phyloP scores from a whole-genome alignment of 345 rosid genomes.

The Populus ilicifolia region DNA sequence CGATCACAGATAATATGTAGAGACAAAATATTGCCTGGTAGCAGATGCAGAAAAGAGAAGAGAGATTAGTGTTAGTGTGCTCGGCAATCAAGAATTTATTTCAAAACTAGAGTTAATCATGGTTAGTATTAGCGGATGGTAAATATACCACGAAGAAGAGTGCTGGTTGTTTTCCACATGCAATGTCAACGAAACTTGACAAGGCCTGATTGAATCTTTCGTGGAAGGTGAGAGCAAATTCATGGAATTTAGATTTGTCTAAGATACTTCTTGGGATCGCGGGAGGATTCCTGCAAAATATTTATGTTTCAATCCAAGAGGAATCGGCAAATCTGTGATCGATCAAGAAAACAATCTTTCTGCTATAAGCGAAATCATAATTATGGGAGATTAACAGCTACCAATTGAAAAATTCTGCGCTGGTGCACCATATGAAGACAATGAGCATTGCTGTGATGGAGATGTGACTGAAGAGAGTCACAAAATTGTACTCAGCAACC shows the following conservation, averaged over 20 bases:
- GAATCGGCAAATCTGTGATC: background rate
- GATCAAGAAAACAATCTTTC: background rate
- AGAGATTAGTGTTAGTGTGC: background rate
- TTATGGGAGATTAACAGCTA: slow-evolving; percentile 7
- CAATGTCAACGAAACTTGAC: slow-evolving; percentile 45
- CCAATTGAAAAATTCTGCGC: slow-evolving; percentile 60
- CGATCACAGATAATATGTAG: slow-evolving; percentile 63
- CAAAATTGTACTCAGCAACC: slow-evolving; percentile 77
- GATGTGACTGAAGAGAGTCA: slow-evolving; percentile 66
- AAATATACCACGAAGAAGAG: slow-evolving; percentile 51
- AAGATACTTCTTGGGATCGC: slow-evolving; percentile 39
- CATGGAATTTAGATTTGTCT: slow-evolving; percentile 38
- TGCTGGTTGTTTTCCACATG: slow-evolving; percentile 60
- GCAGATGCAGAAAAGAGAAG: background rate
- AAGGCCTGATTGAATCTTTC: slow-evolving; percentile 41
- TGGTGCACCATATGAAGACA: slow-evolving; percentile 60
- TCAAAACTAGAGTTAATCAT: background rate
- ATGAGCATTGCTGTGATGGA: slow-evolving; percentile 66
- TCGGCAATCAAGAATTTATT: background rate
- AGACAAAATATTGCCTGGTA: slow-evolving; percentile 46
- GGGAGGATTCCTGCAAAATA: slow-evolving; percentile 53
- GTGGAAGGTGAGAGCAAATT: slow-evolving; percentile 43
- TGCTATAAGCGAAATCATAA: background rate
- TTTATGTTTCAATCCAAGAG: background rate
- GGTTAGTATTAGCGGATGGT: background rate